These are phyloP conservation scores for Pyricularia sp. DNA, from an alignment of 2,329 filamentous ascomycete genomes.

Conservation along the genomic window DNA sequence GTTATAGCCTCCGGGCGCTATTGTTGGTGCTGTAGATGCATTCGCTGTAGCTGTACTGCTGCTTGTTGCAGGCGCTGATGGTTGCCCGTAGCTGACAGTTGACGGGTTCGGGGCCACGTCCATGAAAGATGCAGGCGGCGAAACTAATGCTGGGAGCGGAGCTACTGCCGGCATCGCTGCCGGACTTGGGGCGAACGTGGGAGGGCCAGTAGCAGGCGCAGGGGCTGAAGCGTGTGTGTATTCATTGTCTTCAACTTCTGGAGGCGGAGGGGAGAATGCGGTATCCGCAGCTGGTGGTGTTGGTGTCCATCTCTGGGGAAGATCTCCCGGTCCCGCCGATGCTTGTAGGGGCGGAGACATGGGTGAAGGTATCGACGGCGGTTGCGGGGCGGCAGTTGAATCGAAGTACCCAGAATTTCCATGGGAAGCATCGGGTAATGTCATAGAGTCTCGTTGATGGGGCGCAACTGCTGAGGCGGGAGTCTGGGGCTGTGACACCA, in stretches of 20 bases:
- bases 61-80: neutral
- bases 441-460: constrained; percentile 12
- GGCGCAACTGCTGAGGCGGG: constrained; percentile 21
- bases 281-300: constrained; percentile 18
- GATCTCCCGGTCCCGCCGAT: constrained; percentile 11
- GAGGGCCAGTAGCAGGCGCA: constrained; percentile 10
- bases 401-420: constrained; percentile 10
- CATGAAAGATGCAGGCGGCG: constrained; percentile 10
- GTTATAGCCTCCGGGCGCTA: constrained; percentile 7
- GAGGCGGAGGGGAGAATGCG: constrained; percentile 16
- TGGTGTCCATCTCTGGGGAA: constrained; percentile 11
- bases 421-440: constrained; percentile 16
- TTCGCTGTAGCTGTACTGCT: neutral
- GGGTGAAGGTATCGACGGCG: constrained; percentile 12
- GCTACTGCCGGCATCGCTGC: constrained; percentile 15
- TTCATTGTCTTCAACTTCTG: constrained; percentile 17
- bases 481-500: constrained; percentile 21
- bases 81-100: constrained; percentile 2
- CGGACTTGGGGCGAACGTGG: constrained; percentile 14
- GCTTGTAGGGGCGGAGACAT: constrained; percentile 16
- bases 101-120: constrained; percentile 11
- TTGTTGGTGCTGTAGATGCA: constrained; percentile 6
- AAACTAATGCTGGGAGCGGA: constrained; percentile 13
- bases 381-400: neutral
- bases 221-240: constrained; percentile 16